Evolutionary conservation across 2,329 filamentous ascomycete species (phyloP).

Genomic region (Fusarium sulawesiense): DNA sequence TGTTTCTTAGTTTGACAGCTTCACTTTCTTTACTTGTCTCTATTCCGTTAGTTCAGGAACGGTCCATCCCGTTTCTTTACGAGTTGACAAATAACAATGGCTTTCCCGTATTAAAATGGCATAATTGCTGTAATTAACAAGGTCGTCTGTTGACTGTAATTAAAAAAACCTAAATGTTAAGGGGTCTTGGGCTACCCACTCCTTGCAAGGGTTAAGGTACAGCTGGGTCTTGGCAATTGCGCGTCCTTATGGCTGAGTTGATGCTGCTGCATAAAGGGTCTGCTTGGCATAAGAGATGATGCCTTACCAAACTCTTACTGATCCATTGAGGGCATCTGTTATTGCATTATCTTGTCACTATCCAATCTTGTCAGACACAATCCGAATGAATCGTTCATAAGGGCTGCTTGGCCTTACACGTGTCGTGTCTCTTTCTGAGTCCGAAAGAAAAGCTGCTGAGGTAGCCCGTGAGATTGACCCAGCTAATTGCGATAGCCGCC

Average conservation of each 20-base stretch:
- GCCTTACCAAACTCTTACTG: neutral
- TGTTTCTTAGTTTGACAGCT: neutral
- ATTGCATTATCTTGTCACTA: neutral
- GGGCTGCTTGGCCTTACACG: neutral
- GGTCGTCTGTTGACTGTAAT: neutral
- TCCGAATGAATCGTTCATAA: neutral
- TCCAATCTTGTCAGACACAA: neutral
- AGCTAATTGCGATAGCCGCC: neutral
- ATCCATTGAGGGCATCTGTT: neutral
- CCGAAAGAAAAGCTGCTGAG: neutral
- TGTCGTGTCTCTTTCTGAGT: neutral
- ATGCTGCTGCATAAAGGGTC: constrained; percentile 26
- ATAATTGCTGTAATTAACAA: neutral
- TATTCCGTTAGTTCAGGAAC: neutral
- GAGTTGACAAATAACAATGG: neutral
- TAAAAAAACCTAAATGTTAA: neutral
- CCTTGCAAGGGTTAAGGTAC: neutral
- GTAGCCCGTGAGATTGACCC: no score
- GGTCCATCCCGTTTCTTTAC: neutral
- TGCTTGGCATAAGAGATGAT: neutral
- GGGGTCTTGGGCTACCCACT: constrained; percentile 23
- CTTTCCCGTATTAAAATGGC: neutral
- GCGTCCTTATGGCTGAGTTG: constrained; percentile 37
- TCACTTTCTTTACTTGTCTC: neutral
- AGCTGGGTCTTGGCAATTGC: constrained; percentile 29